Evolutionary conservation across 164 flowering plant genomes (phyloP), one percentile per base, ranked within the genome.

Genomic region (Magnolia officinalis): DNA sequence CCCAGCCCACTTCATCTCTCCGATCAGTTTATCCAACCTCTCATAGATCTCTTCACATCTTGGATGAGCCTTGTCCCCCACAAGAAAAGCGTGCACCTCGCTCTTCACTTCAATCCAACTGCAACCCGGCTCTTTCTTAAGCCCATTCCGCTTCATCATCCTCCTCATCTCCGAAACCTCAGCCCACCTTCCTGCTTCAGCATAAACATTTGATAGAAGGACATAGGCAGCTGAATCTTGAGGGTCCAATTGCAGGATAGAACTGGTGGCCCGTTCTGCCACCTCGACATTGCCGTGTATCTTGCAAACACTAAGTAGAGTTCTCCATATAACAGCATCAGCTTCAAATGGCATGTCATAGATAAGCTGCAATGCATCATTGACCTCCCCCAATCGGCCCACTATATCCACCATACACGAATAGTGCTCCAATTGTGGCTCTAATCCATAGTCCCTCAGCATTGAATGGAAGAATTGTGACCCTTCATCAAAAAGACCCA

Each of bases 121-220:
- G 72, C 95, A 90, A 55, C 95, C 97, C 0, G 98, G 95, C 80
- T 93, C 97, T 82, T 93, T 92, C 70, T 87, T 93, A 49, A 91
- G 70, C 79, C 85, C 78, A 55, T 81, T 73, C 61, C 68, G n/a
- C 78, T 87, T 86, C 94, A 93, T 88, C 72, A 79, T 63, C 76
- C 74, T 86, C 84, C 98, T 92, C 80, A 85, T 79, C 63, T 82
- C 80, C 0, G 91, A 85, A 67, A 88, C 90, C 81, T 87, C 84
- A 11, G 59, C 76, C 97, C 98, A 92, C 91, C 88, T 87, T 71
- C 90, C 93, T 18, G 89, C 90, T 79, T 88, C 85, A n/a, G 95
- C 95, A 80, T 92, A 92, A 6, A 94, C 82, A 79, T 89, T 91
- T 5, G 89, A 87, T 2, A 94, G 80, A 67, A 94, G 91, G 71